These are phyloP conservation scores for Lactifluus subvellereus DNA, from an alignment of 768 basidiomycete species.

Conservation along the genomic window DNA sequence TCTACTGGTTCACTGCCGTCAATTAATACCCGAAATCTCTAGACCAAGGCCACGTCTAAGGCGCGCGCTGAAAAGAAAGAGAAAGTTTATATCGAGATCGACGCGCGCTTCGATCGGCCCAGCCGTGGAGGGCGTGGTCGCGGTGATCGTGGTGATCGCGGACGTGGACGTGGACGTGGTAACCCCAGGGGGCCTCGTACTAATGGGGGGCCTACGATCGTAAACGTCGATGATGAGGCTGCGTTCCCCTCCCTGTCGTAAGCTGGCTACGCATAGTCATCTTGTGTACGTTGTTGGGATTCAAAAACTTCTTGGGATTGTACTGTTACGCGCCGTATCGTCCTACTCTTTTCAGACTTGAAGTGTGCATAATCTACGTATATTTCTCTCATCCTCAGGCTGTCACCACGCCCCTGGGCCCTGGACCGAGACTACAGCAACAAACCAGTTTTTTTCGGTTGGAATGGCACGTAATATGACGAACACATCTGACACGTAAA, in stretches of 20 bases:
- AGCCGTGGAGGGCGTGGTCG: conserved; percentile 58
- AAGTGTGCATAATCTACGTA: conserved; percentile 24
- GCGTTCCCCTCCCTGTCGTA: conserved; percentile 86
- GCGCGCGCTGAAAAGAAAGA: conserved; percentile 75
- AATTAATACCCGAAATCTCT: conserved; percentile 1
- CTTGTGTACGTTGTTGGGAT: conserved; percentile 14
- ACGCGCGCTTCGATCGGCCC: conserved; percentile 82
- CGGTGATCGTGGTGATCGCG: conserved; percentile 39
- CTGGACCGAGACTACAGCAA: neutral
- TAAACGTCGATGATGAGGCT: conserved; percentile 76
- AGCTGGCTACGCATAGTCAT: conserved; percentile 11
- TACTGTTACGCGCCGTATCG: conserved; percentile 22
- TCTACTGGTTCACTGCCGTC: neutral
- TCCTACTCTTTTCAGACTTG: conserved; percentile 18
- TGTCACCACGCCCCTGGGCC: neutral
- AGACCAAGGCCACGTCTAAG: conserved; percentile 67
- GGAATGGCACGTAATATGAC: too few species aligned
- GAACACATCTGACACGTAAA: too few species aligned
- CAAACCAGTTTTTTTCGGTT: neutral
- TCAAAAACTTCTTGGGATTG: conserved; percentile 24
- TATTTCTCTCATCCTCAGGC: neutral
- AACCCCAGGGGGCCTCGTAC: conserved; percentile 40
- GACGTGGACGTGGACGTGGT: conserved; percentile 37
- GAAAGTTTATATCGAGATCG: conserved; percentile 89
- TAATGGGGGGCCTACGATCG: conserved; percentile 34